Evolutionary conservation across 2,329 filamentous ascomycete species (phyloP).

Genomic region (Penicillium fuscoglaucum): DNA sequence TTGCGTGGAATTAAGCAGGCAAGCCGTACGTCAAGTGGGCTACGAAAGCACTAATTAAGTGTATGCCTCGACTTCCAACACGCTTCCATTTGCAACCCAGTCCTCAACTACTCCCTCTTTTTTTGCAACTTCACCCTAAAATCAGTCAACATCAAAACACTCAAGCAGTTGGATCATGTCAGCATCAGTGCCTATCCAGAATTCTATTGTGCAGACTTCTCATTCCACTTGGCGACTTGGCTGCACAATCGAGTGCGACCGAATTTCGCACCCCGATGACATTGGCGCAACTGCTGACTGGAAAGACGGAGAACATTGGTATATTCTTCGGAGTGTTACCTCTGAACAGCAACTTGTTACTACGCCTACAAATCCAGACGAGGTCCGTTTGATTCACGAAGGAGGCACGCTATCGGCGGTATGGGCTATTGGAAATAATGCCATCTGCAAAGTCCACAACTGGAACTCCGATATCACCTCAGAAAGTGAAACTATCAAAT

Average conservation of each 20-base stretch:
- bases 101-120: too few relatives aligned
- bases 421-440: not conserved
- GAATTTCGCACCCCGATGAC: not conserved
- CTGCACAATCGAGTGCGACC: not conserved
- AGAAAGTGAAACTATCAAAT: not conserved
- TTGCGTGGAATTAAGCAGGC: too few relatives aligned
- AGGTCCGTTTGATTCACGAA: not conserved
- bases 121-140: too few relatives aligned
- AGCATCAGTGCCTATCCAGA: too few relatives aligned
- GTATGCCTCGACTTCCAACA: too few relatives aligned
- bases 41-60: too few relatives aligned
- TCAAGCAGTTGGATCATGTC: too few relatives aligned
- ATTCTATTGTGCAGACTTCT: too few relatives aligned
- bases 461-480: not conserved
- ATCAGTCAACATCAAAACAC: too few relatives aligned
- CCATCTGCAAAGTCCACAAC: not conserved
- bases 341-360: not conserved
- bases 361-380: not conserved
- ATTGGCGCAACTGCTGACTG: not conserved
- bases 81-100: too few relatives aligned
- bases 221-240: not conserved
- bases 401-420: not conserved
- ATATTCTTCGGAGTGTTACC: not conserved
- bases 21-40: too few relatives aligned
- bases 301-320: not conserved